Percentiles rank a stretch among this genome's conserved stretches.
Conservation (phyloP, 495 filamentous ascomycete species). For the Lasiosphaeris hirsuta region DNA sequence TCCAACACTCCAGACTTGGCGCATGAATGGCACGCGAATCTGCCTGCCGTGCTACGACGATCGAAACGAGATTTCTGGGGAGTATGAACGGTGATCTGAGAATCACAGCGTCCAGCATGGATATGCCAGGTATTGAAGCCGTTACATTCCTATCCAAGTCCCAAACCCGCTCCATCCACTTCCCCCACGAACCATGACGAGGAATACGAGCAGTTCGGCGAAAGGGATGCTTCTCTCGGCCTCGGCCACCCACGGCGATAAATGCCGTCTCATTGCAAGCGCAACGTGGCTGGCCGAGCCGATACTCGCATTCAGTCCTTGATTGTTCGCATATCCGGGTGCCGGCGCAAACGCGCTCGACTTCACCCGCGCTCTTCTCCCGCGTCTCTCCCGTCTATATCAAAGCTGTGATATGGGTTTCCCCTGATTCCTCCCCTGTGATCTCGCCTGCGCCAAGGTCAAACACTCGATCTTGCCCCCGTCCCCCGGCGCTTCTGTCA, state of each 20-base stretch:
- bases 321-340: constrained; percentile 3
- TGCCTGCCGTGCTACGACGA: constrained; percentile 11
- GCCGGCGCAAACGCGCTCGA: background rate
- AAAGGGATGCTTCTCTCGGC: background rate
- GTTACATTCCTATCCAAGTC: background rate
- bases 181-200: background rate
- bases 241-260: background rate
- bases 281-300: constrained; percentile 1
- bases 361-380: constrained; percentile 7
- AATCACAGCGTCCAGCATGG: background rate
- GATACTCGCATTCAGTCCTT: background rate
- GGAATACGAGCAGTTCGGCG: background rate
- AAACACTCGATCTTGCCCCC: too few relatives aligned
- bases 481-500: too few relatives aligned
- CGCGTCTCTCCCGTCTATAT: background rate
- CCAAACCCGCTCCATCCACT: background rate
- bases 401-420: background rate
- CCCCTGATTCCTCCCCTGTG: background rate
- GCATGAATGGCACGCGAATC: constrained; percentile 5
- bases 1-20: background rate
- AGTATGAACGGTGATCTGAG: background rate
- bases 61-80: constrained; percentile 1
- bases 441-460: too few relatives aligned
- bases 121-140: too few relatives aligned
- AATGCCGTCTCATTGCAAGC: background rate